Evolutionary conservation across 2,329 filamentous ascomycete genomes (phyloP).

Genomic region (Fusarium liriodendri): DNA sequence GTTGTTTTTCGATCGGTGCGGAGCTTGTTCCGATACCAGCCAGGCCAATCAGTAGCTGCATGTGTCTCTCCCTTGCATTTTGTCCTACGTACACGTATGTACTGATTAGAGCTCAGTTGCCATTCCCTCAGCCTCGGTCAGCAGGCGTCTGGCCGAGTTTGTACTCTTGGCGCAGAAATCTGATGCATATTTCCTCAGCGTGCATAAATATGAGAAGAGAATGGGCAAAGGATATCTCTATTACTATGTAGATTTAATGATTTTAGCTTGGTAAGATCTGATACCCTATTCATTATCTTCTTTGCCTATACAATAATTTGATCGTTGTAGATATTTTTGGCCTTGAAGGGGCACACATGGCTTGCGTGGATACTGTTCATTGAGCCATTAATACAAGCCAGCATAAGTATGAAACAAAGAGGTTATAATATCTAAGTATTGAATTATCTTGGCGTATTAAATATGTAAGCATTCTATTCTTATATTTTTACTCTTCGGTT

Average conservation of each 20-base stretch:
- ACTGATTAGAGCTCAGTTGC: too few species aligned
- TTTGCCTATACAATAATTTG: neutral
- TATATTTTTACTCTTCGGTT: too few species aligned
- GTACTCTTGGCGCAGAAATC: neutral
- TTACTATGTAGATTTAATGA: rapidly evolving
- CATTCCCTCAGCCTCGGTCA: neutral
- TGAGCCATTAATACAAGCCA: neutral
- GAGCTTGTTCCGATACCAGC: neutral
- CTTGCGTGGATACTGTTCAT: neutral
- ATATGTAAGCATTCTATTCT: neutral
- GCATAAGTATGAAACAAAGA: neutral
- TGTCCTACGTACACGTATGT: too few species aligned
- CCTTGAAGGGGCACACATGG: neutral
- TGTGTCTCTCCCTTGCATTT: neutral
- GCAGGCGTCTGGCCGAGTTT: neutral
- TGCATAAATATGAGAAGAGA: neutral
- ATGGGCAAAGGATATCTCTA: neutral
- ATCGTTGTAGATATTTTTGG: neutral
- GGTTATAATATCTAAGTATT: neutral
- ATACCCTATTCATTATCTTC: neutral
- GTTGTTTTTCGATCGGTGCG: neutral
- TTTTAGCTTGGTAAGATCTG: neutral
- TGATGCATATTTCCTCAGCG: neutral
- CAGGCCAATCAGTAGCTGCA: neutral
- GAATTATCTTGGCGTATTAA: neutral